Evolutionary conservation across 192 early-diverging fungal genomes (phyloP).

Genomic region (Dissophora ornata): DNA sequence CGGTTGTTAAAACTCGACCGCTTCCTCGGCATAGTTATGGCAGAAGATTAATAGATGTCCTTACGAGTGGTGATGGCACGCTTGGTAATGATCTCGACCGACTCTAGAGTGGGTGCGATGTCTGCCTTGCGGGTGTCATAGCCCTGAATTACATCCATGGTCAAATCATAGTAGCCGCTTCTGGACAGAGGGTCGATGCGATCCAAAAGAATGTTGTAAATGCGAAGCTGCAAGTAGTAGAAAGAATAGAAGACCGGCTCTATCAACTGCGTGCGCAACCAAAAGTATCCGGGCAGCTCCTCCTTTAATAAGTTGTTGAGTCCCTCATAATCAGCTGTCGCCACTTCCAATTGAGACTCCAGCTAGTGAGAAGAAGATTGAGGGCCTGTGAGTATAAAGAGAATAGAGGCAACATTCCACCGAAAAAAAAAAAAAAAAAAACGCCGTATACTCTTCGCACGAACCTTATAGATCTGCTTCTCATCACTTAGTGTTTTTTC

Average conservation of each 20-base stretch:
- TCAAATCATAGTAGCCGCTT: constrained; percentile 69
- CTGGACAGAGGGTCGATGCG: constrained; percentile 68
- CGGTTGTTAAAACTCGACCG: neutral
- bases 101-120: constrained; percentile 39
- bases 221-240: constrained; percentile 84
- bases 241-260: constrained; percentile 89
- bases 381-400: neutral
- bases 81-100: constrained; percentile 47
- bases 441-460: neutral
- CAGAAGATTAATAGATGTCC: no score
- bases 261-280: constrained; percentile 78
- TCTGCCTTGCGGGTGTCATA: constrained; percentile 56
- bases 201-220: constrained; percentile 74
- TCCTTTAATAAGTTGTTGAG: constrained; percentile 85
- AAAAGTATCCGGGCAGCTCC: constrained; percentile 85
- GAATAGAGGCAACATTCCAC: no score
- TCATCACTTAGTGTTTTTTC: constrained; percentile 72
- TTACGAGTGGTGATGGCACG: constrained; percentile 18
- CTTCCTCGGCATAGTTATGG: no score
- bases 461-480: constrained; percentile 72
- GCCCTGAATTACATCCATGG: constrained; percentile 55
- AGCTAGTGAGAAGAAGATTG: constrained; percentile 37
- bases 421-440: neutral
- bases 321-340: constrained; percentile 86
- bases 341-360: constrained; percentile 79